Evolutionary conservation across 2,329 filamentous ascomycete genomes (phyloP), one percentile per base, ranked within the genome.

Genomic region (Exophiala spinifera): DNA sequence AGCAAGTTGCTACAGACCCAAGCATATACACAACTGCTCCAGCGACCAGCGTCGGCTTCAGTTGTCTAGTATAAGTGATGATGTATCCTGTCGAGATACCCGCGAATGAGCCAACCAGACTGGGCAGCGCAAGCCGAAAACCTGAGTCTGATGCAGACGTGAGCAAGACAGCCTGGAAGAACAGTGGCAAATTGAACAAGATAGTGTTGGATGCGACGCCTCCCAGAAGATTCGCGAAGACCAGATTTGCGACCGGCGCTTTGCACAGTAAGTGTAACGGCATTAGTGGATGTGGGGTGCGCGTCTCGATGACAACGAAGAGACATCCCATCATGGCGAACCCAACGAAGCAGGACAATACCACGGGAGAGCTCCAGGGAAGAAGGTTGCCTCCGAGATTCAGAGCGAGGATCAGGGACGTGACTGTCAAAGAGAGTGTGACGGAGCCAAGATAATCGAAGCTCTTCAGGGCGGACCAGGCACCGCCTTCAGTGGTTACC

Each of bases 381-480:
- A 57, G 82, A 7, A 83, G 74, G 67, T 91, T 91, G 53, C 84
- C 85, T 25, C 88, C 88, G 46, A 82, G 79, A 66, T 92, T 88
- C 13, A 92, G 76, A 10, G 86, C 87, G 17, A 88, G 69, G 1
- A 90, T 76, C 23, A 91, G 76, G 1, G 79, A 74, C 51, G 86
- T 76, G 1, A 90, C 82, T 3, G 87, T 86, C 1, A 76, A 64
- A 21, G 89, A 78, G 14, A 92, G 80, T 15, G 82, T 76, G 23
- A 81, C 70, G 1, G 87, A 87, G 5, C 89, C 88, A 0, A 87
- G 71, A 63, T 91, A 90, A 67, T 92, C 89, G 61, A 92, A 79
- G 28, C 83, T 82, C 15, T 74, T 71, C 11, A 91, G 70, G 65
- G 89, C 89, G 33, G 77, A 68, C 59, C 76, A 78, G 85, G 85